Evolutionary conservation across 352 stramenopile species (phyloP), one percentile per base, ranked within the genome.

Genomic region (Globisporangium orthogonon): DNA sequence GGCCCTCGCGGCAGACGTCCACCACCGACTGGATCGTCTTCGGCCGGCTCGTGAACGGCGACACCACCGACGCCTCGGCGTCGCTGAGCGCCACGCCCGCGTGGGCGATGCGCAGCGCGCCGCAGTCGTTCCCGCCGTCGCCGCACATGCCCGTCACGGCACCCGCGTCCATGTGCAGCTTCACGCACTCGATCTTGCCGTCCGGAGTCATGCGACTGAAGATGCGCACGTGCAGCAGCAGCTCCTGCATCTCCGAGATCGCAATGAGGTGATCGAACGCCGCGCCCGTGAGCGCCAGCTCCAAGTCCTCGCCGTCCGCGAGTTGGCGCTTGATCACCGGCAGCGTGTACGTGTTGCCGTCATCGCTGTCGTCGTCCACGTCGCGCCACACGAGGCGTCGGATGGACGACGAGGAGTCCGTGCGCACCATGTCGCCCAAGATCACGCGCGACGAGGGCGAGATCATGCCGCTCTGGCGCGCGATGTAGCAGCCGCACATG

Each of bases 51-150:
- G 87, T 97, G 58, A 97, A 97, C 13, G 87, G 87, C 33, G 87
- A 69, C 40, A 96, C 84, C 39, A 89, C 81, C 37, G 80, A 94
- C 1, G 87, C 89, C 56, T 97, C 87, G 0, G 86, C 80, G 54
- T 78, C 76, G 11, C 78, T 92, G 4, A 97, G 66, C 18, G 89
- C 88, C 23, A 97, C 58, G 0, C 89, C 89, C 11, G 94, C 81
- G 62, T 97, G 89, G 1, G 89, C 89, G 13, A 78, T 71, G 53
- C 94, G 94, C 2, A 96, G 59, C 14, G 87, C 87, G 40, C 89
- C 89, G 14, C 97, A 84, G 69, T 98, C 96, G 69, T 99, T 99
- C 7, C 84, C 96, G 39, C 95, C 95, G 64, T 98, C 94, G 23
- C 95, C 95, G 58, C 94, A 98, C 92, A 98, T 98, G 10, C 78